Evolutionary conservation across 2,329 filamentous ascomycete genomes (phyloP).

Genomic region (Diaporthe eres): DNA sequence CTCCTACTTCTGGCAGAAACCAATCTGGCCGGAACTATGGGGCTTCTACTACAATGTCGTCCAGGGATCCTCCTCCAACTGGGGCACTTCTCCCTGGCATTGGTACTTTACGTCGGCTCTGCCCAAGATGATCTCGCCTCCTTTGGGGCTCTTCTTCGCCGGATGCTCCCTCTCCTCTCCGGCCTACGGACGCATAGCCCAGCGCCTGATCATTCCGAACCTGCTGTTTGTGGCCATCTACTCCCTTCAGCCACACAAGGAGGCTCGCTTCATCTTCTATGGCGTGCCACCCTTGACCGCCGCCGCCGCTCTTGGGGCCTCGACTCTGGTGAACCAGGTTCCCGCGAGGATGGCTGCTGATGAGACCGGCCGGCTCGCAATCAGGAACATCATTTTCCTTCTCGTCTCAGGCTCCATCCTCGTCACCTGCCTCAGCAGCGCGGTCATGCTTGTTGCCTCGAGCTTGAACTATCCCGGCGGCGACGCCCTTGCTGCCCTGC

Average conservation of each 20-base stretch:
- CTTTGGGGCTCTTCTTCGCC: conserved; percentile 72
- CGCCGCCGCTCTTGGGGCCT: conserved; percentile 80
- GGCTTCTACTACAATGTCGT: conserved; percentile 95
- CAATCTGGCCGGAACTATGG: conserved; percentile 89
- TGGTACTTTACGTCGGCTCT: conserved; percentile 89
- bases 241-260: conserved; percentile 93
- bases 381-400: conserved; percentile 58
- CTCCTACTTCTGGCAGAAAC: conserved; percentile 93
- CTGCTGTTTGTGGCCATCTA: conserved; percentile 83
- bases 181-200: conserved; percentile 58
- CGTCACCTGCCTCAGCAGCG: conserved; percentile 73
- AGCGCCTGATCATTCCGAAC: conserved; percentile 73
- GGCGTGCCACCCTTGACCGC: conserved; percentile 85
- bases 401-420: conserved; percentile 69
- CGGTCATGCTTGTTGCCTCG: conserved; percentile 81
- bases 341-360: conserved; percentile 32
- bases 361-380: conserved; percentile 60
- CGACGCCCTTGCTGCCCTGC: conserved; percentile 75
- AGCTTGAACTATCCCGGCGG: conserved; percentile 96
- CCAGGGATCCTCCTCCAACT: conserved; percentile 84
- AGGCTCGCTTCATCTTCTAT: conserved; percentile 96
- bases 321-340: conserved; percentile 71
- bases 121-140: conserved; percentile 88
- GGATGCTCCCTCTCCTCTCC: conserved; percentile 66
- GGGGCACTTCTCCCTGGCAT: conserved; percentile 89